Percentiles rank a stretch among this genome's conserved stretches.
Evolutionary conservation across 129 eudicot genomes (phyloP).

Genomic region (Logfia minima): DNA sequence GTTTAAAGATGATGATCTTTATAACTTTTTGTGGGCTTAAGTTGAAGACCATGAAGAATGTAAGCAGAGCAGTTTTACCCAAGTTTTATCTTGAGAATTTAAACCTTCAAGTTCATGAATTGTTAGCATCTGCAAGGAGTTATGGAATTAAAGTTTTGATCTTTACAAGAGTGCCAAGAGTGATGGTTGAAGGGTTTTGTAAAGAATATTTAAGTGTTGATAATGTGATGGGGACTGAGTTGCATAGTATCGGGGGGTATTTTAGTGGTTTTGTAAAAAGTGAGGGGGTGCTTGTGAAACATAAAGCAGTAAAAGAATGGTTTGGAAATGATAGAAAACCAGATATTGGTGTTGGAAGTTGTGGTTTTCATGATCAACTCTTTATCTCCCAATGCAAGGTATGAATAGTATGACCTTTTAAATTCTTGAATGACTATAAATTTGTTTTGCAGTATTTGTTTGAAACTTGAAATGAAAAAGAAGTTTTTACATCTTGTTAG

Average conservation of each 20-base stretch:
- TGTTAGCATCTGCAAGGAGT: constrained; percentile 24
- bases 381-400: constrained; percentile 86
- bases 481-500: neutral
- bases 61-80: constrained; percentile 75
- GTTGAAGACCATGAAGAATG: constrained; percentile 53
- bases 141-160: constrained; percentile 41
- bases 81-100: constrained; percentile 84
- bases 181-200: constrained; percentile 83
- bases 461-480: neutral
- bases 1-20: constrained; percentile 67
- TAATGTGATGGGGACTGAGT: constrained; percentile 65
- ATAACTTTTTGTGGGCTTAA: constrained; percentile 75
- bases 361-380: constrained; percentile 55
- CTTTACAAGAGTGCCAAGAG: constrained; percentile 70
- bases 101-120: constrained; percentile 51
- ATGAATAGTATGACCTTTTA: constrained; percentile 14
- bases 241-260: constrained; percentile 50
- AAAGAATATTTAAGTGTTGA: constrained; percentile 65
- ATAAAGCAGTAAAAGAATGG: constrained; percentile 60
- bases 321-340: constrained; percentile 56
- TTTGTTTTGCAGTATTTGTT: neutral
- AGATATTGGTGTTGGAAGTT: constrained; percentile 75
- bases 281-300: constrained; percentile 65
- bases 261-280: constrained; percentile 57
- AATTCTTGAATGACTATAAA: constrained; percentile 13